Conservation (phyloP, 805 yeast species). For the Candida lessepsii region DNA sequence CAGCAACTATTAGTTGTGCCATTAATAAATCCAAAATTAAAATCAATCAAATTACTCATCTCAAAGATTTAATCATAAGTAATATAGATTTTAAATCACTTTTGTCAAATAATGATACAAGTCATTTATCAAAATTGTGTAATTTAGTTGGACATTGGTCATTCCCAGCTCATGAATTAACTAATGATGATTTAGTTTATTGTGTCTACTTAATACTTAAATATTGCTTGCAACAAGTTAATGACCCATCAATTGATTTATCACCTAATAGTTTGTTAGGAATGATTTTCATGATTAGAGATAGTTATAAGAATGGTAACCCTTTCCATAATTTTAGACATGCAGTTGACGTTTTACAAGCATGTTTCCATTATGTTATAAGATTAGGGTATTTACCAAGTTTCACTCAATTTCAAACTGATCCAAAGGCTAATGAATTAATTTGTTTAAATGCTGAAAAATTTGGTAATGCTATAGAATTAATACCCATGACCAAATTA, state of each 20-base stretch:
- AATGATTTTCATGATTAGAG: conserved; percentile 66
- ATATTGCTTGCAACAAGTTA: conserved; percentile 36
- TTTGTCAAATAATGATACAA: conserved; percentile 23
- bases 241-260: conserved; percentile 16
- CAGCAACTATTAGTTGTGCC: conserved; percentile 25
- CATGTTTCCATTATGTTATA: conserved; percentile 65
- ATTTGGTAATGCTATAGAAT: conserved; percentile 17
- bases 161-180: conserved; percentile 65
- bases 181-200: conserved; percentile 63
- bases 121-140: conserved; percentile 28
- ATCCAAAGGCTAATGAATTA: conserved; percentile 32
- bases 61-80: conserved; percentile 25
- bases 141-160: conserved; percentile 59
- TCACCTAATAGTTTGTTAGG: conserved; percentile 49
- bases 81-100: conserved; percentile 32
- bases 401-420: conserved; percentile 34
- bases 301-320: conserved; percentile 78
- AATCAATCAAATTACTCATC: conserved; percentile 18
- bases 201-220: conserved; percentile 57
- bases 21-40: conserved; percentile 25
- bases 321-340: conserved; percentile 95
- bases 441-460: conserved; percentile 14
- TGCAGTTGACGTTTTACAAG: conserved; percentile 94
- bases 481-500: conserved; percentile 13
- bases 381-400: conserved; percentile 39